Base-by-base conservation (phyloP, 352 stramenopile genomes). In the Aphanomyces invadans region DNA sequence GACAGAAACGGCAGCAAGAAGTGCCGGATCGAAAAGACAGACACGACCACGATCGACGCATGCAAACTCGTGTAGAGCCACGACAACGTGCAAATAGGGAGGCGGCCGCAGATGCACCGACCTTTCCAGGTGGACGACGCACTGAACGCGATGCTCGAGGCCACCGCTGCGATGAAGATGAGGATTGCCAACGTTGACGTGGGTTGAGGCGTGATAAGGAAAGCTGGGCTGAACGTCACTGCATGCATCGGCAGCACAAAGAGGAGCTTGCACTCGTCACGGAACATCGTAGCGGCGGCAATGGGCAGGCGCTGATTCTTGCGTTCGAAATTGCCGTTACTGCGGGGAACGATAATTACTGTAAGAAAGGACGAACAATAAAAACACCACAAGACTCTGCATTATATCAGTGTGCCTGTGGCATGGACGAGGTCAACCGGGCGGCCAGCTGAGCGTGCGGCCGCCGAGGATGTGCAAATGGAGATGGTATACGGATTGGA, bases 401-500 rank as follows among this genome's bases (percentile, higher is more conserved):
- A n/a, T n/a, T n/a, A n/a, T n/a, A n/a, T n/a, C n/a, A n/a, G n/a
- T n/a, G 21, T 28, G 45, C 45, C 19, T 26, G 21, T 12, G 17
- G 19, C 45, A 53, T 9, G 45, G 15, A 26, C 12, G 45, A 53
- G 7, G 36, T 42, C n/a, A 53, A 57, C 94, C 94, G 57, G 95
- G 95, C 31, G 95, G 95, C 95, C 94, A 98, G 21, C 82, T 87
- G 36, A 99, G 80, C 66, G 90, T 91, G 39, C 90, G 87, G 19
- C 96, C 96, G 36, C 95, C 95, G 2, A 99, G 81, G 60, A 99
- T 74, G 78, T 99, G 97, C 55, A 98, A 49, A 63, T 98, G 93
- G 29, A 98, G 69, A 62, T 98, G 93, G 69, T 88, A 90, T 7
- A 92, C 80, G 4, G 82, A 92, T 70, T 95, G 81, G 54, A 86